Conservation (phyloP, 352 stramenopile species). For the Pythium plurisporium region DNA sequence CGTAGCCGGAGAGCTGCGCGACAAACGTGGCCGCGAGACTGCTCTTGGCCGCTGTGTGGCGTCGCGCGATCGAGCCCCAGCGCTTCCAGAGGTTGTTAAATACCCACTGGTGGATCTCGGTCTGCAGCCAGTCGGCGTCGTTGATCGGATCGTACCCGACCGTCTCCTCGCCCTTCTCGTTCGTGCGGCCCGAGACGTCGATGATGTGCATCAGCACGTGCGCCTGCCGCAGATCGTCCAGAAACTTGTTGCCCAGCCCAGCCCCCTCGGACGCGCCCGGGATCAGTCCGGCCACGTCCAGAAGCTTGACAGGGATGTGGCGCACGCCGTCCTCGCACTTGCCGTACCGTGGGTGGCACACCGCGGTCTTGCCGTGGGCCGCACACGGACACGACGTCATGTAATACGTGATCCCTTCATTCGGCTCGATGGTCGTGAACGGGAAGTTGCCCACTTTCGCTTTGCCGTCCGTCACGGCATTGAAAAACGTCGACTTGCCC, state of each 20-base stretch:
- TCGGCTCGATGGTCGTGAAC: conserved; percentile 89
- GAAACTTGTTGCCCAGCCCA: conserved; percentile 98
- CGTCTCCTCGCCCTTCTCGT: conserved; percentile 87
- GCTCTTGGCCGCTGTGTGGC: conserved; percentile 72
- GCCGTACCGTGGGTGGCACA: conserved; percentile 74
- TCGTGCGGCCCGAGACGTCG: conserved; percentile 84
- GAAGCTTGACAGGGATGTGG: conserved; percentile 79
- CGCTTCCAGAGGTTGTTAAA: conserved; percentile 87
- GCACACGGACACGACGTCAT: conserved; percentile 79
- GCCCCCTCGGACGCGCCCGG: conserved; percentile 86
- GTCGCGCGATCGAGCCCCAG: conserved; percentile 73
- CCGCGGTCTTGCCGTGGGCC: conserved; percentile 43
- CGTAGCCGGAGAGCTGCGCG: conserved; percentile 74
- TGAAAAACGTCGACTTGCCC: conserved; percentile 90
- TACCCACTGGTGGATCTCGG: conserved; percentile 87
- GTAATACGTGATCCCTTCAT: conserved; percentile 88
- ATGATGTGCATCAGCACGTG: conserved; percentile 91
- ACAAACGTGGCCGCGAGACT: conserved; percentile 65
- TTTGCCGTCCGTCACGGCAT: conserved; percentile 85
- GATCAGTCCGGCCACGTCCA: conserved; percentile 81
- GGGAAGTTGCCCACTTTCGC: conserved; percentile 87
- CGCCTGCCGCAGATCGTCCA: conserved; percentile 88
- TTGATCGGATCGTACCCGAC: conserved; percentile 87
- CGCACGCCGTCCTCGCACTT: conserved; percentile 71
- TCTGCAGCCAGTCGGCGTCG: conserved; percentile 82